These are phyloP conservation scores for Lentinula sp. DNA, from an alignment of 768 basidiomycete species.

Conservation along the genomic window DNA sequence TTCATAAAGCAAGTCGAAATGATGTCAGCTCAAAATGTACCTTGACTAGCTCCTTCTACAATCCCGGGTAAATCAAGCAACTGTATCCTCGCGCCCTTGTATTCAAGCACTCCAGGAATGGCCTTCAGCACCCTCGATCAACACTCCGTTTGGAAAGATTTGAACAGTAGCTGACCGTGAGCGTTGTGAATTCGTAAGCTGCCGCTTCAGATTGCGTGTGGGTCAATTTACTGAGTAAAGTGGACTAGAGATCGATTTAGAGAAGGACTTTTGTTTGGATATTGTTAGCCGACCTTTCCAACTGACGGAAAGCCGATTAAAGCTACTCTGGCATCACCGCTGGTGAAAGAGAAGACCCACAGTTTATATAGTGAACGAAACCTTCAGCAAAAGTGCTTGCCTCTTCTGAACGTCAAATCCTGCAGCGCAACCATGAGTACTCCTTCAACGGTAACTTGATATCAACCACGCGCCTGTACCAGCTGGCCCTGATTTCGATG, in stretches of 20 bases:
- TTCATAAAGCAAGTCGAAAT: background rate
- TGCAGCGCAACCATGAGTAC: background rate
- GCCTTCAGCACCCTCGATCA: slow-evolving; percentile 41
- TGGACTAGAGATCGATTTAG: slow-evolving; percentile 49
- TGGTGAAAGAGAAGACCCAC: background rate
- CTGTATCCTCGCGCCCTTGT: slow-evolving; percentile 89
- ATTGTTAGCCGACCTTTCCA: slow-evolving; percentile 55
- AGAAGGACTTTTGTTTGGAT: background rate
- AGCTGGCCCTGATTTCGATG: slow-evolving; percentile 71
- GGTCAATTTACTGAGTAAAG: slow-evolving; percentile 86
- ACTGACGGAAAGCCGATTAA: slow-evolving; percentile 96
- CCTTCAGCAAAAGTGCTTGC: background rate
- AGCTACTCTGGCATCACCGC: slow-evolving; percentile 79
- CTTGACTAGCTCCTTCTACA: slow-evolving; percentile 88
- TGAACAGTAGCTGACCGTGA: slow-evolving; percentile 47
- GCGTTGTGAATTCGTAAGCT: slow-evolving; percentile 93
- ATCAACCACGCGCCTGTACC: slow-evolving; percentile 34
- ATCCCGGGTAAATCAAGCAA: slow-evolving; percentile 94
- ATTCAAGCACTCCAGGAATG: slow-evolving; percentile 95
- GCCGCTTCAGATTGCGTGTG: slow-evolving; percentile 86
- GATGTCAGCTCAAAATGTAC: slow-evolving; percentile 15
- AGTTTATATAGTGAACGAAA: background rate
- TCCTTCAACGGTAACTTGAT: no score
- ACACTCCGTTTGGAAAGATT: background rate
- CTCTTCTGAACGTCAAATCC: slow-evolving; percentile 88